Conservation (phyloP, 495 filamentous ascomycete genomes). For the Penicillium crystallinum region DNA sequence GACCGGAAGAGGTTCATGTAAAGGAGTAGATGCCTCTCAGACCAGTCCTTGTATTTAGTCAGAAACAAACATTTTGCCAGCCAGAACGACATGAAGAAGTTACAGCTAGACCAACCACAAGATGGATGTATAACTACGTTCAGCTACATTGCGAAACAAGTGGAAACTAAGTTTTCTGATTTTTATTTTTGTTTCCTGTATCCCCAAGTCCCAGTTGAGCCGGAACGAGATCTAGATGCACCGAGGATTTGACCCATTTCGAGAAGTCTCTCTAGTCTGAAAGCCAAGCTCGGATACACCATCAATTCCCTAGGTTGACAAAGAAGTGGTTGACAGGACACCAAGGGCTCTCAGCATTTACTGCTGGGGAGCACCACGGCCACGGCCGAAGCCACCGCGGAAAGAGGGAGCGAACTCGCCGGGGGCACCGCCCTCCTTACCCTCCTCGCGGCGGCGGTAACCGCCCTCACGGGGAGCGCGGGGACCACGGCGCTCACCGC, state of each 20-base stretch:
- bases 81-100: not conserved
- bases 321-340: slow-evolving; percentile 31
- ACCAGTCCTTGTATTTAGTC: not conserved
- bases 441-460: slow-evolving; percentile 83
- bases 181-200: slow-evolving; percentile 28
- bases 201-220: slow-evolving; percentile 16
- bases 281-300: slow-evolving; percentile 27
- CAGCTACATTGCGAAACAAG: slow-evolving; percentile 30
- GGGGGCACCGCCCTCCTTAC: slow-evolving; percentile 94
- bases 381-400: slow-evolving; percentile 92
- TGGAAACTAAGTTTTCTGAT: slow-evolving; percentile 24
- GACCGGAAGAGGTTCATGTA: slow-evolving; percentile 43
- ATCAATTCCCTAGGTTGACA: slow-evolving; percentile 32
- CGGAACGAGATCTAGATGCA: slow-evolving; percentile 19
- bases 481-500: slow-evolving; percentile 61
- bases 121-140: slow-evolving; percentile 7
- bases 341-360: slow-evolving; percentile 32
- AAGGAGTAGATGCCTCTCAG: not conserved
- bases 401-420: slow-evolving; percentile 94
- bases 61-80: not conserved
- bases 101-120: not conserved
- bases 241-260: slow-evolving; percentile 27
- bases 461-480: slow-evolving; percentile 87
- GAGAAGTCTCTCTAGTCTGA: slow-evolving; percentile 30
- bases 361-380: slow-evolving; percentile 68